Conservation (phyloP, 163 green algal species). For the Chlamydomonas reinhardtii region DNA sequence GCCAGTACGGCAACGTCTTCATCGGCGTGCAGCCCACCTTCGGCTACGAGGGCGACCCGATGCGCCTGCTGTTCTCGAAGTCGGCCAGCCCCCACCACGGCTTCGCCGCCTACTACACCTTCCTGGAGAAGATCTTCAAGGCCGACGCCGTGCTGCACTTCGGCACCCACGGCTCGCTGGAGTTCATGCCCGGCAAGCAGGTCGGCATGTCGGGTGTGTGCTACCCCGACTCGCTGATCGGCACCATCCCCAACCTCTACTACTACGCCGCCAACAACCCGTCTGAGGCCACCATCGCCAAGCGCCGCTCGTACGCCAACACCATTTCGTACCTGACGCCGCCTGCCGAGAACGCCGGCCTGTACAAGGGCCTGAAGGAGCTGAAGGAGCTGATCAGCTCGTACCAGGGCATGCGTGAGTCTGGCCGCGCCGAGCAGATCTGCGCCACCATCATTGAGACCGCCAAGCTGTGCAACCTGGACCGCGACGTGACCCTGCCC, state of each 20-base stretch:
- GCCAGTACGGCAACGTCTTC: conserved; percentile 99
- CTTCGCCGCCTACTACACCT: conserved; percentile 99
- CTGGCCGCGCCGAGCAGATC: conserved; percentile 89
- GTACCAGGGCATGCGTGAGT: conserved; percentile 96
- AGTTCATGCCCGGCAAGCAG: conserved; percentile 99
- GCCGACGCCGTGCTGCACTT: conserved; percentile 99
- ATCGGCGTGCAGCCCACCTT: conserved; percentile 99
- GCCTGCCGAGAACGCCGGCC: conserved; percentile 98
- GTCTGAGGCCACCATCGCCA: conserved; percentile 98
- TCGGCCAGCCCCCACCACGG: conserved; percentile 96
- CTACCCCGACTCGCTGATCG: conserved; percentile 98
- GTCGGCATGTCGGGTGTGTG: conserved; percentile 97
- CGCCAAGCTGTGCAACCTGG: conserved; percentile 96
- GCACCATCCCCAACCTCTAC: conserved; percentile 98
- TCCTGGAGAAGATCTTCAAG: conserved; percentile 96
- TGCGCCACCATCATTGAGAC: conserved; percentile 97
- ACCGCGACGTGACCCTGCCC: conserved; percentile 93
- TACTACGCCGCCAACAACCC: conserved; percentile 99
- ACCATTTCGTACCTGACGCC: conserved; percentile 99
- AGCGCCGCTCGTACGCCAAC: conserved; percentile 99
- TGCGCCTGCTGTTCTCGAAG: conserved; percentile 97
- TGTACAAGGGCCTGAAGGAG: conserved; percentile 99
- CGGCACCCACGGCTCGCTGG: conserved; percentile 98
- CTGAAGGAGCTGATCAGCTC: conserved; percentile 96
- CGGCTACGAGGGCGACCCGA: conserved; percentile 98